Evolutionary conservation across 352 stramenopile genomes (phyloP), one percentile per base, ranked within the genome.

Genomic region (Pythium periplocum): DNA sequence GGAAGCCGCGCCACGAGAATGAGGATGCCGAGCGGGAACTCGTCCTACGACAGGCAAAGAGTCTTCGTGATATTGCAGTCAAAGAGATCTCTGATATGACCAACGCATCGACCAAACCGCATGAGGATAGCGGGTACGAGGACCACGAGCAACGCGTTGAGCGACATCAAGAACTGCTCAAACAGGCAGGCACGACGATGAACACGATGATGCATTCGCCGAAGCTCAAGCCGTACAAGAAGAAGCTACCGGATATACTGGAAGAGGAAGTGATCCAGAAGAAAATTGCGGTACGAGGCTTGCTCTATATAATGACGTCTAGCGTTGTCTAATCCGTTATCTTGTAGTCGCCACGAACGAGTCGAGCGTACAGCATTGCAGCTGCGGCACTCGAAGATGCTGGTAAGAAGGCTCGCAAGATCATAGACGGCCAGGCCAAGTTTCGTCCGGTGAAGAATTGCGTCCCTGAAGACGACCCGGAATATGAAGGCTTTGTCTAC

Each of bases 401-500:
- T 2, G 69, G 62, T 1, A 79, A 75, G 54, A 69, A 68, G 53
- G 60, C 61, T 2, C 52, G 68, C 53, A 78, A 74, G 75, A 57
- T 71, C 8, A 55, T 86, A 1, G 62, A 49, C 10, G 75, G 75
- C 1, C 71, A 83, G 48, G 73, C 73, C 1, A 75, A 75, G 36
- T 83, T 83, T 44, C 73, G 73, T 35, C 75, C 75, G 4, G 65
- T 59, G 1, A 86, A 83, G 39, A 81, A 63, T 32, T 64, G 34
- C 26, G 57, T 73, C 0, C 12, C 55, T 0, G 49, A 75, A 8
- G 42, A 62, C 2, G 40, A 69, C 11, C 43, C 45, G 3, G 37
- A 49, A 3, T 70, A 61, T 26, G 73, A 86, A 17, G 57, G 52
- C 1, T 83, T 81, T 30, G 40, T 79, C 3, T 79, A 78, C 39